Percentiles rank a stretch among this genome's conserved stretches.
Evolutionary conservation across 202 grass and related monocot genomes (phyloP).

Genomic region (Setaria italica): DNA sequence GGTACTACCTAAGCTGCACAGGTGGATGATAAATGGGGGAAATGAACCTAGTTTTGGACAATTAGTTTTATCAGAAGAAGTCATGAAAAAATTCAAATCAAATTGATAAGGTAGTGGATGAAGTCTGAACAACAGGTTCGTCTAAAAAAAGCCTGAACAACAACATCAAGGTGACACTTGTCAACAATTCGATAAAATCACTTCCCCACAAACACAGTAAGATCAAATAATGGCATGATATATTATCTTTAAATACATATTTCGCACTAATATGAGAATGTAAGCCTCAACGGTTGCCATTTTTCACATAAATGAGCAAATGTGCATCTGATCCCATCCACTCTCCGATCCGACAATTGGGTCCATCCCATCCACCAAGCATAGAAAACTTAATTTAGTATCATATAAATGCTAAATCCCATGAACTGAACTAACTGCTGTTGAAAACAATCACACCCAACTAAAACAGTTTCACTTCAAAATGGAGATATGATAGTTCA

Average conservation of each 20-base stretch:
- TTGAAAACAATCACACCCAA: background rate
- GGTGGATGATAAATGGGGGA: background rate
- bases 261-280: background rate
- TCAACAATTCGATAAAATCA: background rate
- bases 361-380: background rate
- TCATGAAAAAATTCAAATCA: constrained; percentile 1
- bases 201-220: background rate
- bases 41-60: background rate
- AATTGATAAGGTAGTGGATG: background rate
- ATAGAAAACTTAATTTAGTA: background rate
- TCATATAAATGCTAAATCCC: background rate
- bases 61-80: background rate
- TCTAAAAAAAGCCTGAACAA: background rate
- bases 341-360: background rate
- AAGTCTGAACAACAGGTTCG: background rate
- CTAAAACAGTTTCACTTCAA: background rate
- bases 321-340: background rate
- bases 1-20: background rate
- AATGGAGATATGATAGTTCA: background rate
- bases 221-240: background rate
- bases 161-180: background rate
- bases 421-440: background rate
- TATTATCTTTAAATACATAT: background rate
- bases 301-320: background rate
- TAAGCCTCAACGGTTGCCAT: background rate